Base-by-base conservation (phyloP, 768 basidiomycete species). In the Leccinum subtestaceum region DNA sequence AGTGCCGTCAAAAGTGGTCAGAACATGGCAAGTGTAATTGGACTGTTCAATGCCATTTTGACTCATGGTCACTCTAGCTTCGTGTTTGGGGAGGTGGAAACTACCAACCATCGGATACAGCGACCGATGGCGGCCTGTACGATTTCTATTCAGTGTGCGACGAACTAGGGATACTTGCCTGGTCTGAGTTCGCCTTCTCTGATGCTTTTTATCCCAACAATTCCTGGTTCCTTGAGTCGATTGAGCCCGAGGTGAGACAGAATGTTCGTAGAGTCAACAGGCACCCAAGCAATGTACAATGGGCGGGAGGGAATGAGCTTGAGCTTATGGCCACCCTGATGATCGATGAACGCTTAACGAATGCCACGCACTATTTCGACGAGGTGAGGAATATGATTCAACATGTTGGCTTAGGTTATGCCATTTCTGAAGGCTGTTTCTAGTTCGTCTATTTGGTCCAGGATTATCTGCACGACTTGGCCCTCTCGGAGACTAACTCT, bases 81-180 rank as follows among this genome's bases (percentile, higher is more conserved):
- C 81, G 84, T 17, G 72, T 86, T 6, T 86, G 83, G 84, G 84
- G 83, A 36, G 84, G 84, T 2, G 84, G 84, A 0, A 77, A 75
- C 1, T 82, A 81, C 61, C 80, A 81, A 56, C 80, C 80, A 3
- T 78, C 79, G 1, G 72, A 75, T 10, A 60, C 75, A 6, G 65
- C 67, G 8, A 72, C 72, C 2, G 75, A 75, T 12, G 74, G 75
- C 1, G 83, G 82, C 23, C 77, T 75, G 10, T 84, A 85, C 64
- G 77, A 81, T 60, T 84, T 85, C 62, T 85, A 84, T 67, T 76
- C 78, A 1, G 65, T 81, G 23, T 85, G 83, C 65, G 83, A 86
- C 65, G 83, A 84, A 61, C 75, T 86, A 0, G 83, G 84, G 7
- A 82, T 85, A 60, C 71, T 86, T 50, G 83, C 78, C 2, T 85